A percentile compares a stretch with the other conserved stretches of the same genome.
Conservation (phyloP, 2,329 filamentous ascomycete genomes). For the Zymoseptoria passerinii region DNA sequence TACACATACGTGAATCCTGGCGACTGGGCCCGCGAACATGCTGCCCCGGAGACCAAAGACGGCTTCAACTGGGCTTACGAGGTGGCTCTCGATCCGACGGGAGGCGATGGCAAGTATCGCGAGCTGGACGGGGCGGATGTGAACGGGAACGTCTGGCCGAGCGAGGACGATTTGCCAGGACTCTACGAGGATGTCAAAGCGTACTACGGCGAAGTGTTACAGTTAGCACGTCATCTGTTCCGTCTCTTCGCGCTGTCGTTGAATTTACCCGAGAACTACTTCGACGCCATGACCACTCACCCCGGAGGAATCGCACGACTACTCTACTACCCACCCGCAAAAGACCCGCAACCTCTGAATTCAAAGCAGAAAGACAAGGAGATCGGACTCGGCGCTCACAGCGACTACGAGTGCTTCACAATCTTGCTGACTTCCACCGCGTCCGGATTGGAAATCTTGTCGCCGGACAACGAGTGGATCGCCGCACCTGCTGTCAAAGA, state of each 20-base stretch:
- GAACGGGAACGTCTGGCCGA: slow-evolving; percentile 35
- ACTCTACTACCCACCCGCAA: slow-evolving; percentile 33
- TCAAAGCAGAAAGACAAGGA: slow-evolving; percentile 18
- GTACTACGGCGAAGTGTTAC: slow-evolving; percentile 34
- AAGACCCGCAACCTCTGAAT: slow-evolving; percentile 16
- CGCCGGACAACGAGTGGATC: slow-evolving; percentile 37
- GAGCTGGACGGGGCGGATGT: slow-evolving; percentile 33
- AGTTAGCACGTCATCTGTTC: slow-evolving; percentile 35
- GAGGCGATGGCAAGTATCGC: slow-evolving; percentile 35
- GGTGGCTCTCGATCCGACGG: slow-evolving; percentile 31
- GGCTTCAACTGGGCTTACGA: slow-evolving; percentile 40
- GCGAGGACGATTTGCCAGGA: slow-evolving; percentile 32
- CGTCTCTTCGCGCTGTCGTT: slow-evolving; percentile 35
- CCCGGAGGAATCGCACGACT: slow-evolving; percentile 35
- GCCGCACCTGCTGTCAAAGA: slow-evolving; percentile 38
- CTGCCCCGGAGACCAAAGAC: slow-evolving; percentile 33
- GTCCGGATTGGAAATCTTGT: slow-evolving; percentile 24
- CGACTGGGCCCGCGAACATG: slow-evolving; percentile 17
- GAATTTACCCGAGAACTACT: slow-evolving; percentile 31
- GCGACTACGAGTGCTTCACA: slow-evolving; percentile 27
- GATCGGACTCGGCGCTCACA: slow-evolving; percentile 33
- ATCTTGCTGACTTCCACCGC: slow-evolving; percentile 23
- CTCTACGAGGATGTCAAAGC: slow-evolving; percentile 32
- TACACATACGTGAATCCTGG: slow-evolving; percentile 35
- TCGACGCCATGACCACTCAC: slow-evolving; percentile 34